Conservation (phyloP, 441 rosid species). For the Aquilaria agallochum region DNA sequence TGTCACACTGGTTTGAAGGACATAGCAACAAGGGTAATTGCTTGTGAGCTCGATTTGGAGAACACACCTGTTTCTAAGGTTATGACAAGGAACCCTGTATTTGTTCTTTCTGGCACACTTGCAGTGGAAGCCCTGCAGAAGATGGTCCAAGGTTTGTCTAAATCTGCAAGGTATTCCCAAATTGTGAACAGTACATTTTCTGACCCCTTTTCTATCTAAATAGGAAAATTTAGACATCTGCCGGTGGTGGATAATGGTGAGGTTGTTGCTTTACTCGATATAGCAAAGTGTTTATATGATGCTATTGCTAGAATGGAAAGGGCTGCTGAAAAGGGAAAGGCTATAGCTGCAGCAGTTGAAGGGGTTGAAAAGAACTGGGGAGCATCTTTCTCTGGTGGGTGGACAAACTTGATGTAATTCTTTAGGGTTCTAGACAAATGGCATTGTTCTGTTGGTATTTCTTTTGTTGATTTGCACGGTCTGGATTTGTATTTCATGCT, state of each 20-base stretch:
- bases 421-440: not conserved
- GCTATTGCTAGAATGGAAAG: conserved; percentile 99
- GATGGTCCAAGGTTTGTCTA: conserved; percentile 86
- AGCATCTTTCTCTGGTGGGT: conserved; percentile 66
- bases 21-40: conserved; percentile 81
- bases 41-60: conserved; percentile 65
- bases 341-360: conserved; percentile 99
- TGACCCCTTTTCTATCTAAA: conserved; percentile 1
- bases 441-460: not conserved
- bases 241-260: conserved; percentile 99
- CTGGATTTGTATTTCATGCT: conserved; percentile 12
- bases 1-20: conserved; percentile 41
- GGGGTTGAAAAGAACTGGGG: conserved; percentile 97
- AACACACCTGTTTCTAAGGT: conserved; percentile 90
- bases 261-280: conserved; percentile 93
- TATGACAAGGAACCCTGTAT: conserved; percentile 92
- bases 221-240: conserved; percentile 97
- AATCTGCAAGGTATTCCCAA: conserved; percentile 10
- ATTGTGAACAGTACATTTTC: not conserved
- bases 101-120: conserved; percentile 93
- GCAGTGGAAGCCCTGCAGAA: conserved; percentile 98
- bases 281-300: conserved; percentile 93
- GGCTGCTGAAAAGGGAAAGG: conserved; percentile 98
- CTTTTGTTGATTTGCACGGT: conserved; percentile 1
- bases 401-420: conserved; percentile 7